Evolutionary conservation across 495 filamentous ascomycete species (phyloP), one percentile per base, ranked within the genome.

Genomic region (Cenococcum geophilum): DNA sequence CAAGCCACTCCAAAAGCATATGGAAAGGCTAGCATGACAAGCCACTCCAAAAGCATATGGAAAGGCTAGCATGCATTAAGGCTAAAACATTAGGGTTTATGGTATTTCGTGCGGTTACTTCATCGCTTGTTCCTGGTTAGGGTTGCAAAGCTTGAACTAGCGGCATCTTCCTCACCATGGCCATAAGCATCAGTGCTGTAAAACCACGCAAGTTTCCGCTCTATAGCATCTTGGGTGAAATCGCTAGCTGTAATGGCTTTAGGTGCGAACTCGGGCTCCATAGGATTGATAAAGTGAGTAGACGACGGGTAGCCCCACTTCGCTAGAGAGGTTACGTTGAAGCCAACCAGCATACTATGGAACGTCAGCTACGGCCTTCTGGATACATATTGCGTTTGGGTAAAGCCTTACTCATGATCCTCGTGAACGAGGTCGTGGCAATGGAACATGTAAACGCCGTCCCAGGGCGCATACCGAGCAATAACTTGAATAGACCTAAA

Each of bases 361-460:
- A 35, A 49, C 52, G 25, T 45, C 18, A 58, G 32, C 12, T 48
- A 52, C 49, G 14, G 5, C 25, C 12, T 16, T 9, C 5, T 6
- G 1, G 8, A 8, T 27, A 16, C 23, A 37, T 21, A 20, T 22
- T 1, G n/a, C 54, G 22, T 32, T 32, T 32, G 16, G 57, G 1
- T 20, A 5, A 37, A 21, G 5, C 35, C 63, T 53, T 61, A 65
- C 63, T 81, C 80, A 64, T 83, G 73, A 63, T 83, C 82, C 63
- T 83, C 82, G 62, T 83, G 82, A 49, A 83, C 73, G 37, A 82
- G 71, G 56, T 83, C 83, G 64, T 84, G 81, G 72, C 65, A 68
- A 47, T 64, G 61, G 40, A 64, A 64, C 61, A 68, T 64, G 55
- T 82, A 83, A 9, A 82, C 68, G 3, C 81, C 81, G 12, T 77